A percentile compares a stretch with the other conserved stretches of the same genome.
phyloP scores from a whole-genome alignment of 768 basidiomycete species.

The Leucocoprinus sp. region DNA sequence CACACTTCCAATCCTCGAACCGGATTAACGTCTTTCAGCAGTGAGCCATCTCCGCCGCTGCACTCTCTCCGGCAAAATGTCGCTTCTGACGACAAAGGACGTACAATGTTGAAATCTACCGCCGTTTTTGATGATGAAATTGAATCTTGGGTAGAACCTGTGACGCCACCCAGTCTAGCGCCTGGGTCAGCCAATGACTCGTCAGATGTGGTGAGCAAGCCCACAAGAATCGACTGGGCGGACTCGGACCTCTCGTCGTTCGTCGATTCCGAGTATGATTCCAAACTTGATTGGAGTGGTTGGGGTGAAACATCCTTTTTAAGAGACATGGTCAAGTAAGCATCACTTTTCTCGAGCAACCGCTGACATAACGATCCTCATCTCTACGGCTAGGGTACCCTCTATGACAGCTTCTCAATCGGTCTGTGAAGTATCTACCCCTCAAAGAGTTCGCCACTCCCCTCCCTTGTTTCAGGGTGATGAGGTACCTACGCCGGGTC shows the following conservation, averaged over 20 bases:
- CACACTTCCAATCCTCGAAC: not conserved
- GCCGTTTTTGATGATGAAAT: not conserved
- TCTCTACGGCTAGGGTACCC: not conserved
- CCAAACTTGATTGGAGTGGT: slow-evolving; percentile 18
- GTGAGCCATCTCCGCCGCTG: not conserved
- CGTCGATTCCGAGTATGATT: slow-evolving; percentile 19
- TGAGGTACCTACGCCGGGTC: slow-evolving; percentile 34
- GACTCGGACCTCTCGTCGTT: slow-evolving; percentile 31
- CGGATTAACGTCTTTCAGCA: not conserved
- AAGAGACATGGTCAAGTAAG: slow-evolving; percentile 8
- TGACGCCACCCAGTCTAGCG: not conserved
- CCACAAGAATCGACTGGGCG: slow-evolving; percentile 21
- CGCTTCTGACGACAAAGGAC: not conserved
- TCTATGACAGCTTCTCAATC: slow-evolving; percentile 5
- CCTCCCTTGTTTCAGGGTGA: not conserved
- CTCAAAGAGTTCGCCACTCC: not conserved
- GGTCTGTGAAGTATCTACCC: not conserved
- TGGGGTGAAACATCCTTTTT: slow-evolving; percentile 17
- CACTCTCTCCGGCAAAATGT: not conserved
- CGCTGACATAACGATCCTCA: not conserved
- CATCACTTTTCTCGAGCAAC: not conserved
- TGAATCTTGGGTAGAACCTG: slow-evolving; percentile 1
- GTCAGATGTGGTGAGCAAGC: not conserved
- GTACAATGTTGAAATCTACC: not conserved
- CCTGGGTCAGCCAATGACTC: not conserved